A percentile compares a stretch with the other conserved stretches of the same genome.
Conservation (phyloP, 2,329 filamentous ascomycete genomes). For the Ustilaginoidea virens region DNA sequence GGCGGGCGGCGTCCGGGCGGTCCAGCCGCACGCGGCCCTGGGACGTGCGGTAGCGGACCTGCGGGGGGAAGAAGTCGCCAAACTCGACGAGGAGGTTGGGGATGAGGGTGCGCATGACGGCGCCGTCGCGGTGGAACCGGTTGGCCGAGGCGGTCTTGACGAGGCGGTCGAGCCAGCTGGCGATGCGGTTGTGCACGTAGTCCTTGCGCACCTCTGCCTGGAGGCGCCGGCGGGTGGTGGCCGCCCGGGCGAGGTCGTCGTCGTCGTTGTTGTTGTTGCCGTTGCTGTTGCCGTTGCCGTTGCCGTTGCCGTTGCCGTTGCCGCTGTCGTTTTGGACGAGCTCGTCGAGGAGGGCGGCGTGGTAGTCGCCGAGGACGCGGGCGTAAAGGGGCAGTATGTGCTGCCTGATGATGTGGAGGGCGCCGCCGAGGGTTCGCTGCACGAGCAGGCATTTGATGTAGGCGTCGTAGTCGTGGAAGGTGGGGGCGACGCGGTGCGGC, state of each 20-base stretch:
- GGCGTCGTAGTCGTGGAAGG: constrained; percentile 37
- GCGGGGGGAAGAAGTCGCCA: constrained; percentile 15
- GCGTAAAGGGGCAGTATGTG: constrained; percentile 25
- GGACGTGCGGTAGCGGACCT: constrained; percentile 17
- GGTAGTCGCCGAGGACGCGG: constrained; percentile 10
- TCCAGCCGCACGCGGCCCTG: constrained; percentile 15
- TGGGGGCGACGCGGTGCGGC: constrained; percentile 41
- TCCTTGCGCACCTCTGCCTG: constrained; percentile 17
- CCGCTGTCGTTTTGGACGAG: constrained; percentile 14
- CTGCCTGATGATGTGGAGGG: constrained; percentile 22
- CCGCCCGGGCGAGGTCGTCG: constrained; percentile 3
- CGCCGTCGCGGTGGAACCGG: constrained; percentile 9
- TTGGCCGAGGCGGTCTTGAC: constrained; percentile 11
- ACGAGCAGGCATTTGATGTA: constrained; percentile 24
- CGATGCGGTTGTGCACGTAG: constrained; percentile 16
- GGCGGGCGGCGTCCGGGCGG: constrained; percentile 8
- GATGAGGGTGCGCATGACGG: constrained; percentile 9
- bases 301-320: constrained; percentile 7
- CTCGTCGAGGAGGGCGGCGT: constrained; percentile 16
- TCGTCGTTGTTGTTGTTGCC: constrained; percentile 19
- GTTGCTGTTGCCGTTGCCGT: constrained; percentile 13
- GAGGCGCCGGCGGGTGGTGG: constrained; percentile 10
- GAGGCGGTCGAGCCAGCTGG: constrained; percentile 12
- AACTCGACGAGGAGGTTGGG: constrained; percentile 19
- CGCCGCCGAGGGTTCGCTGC: constrained; percentile 12